Base-by-base conservation (phyloP, 371 early-diverging fungal species). In the Polyrhizophydium stewartii region DNA sequence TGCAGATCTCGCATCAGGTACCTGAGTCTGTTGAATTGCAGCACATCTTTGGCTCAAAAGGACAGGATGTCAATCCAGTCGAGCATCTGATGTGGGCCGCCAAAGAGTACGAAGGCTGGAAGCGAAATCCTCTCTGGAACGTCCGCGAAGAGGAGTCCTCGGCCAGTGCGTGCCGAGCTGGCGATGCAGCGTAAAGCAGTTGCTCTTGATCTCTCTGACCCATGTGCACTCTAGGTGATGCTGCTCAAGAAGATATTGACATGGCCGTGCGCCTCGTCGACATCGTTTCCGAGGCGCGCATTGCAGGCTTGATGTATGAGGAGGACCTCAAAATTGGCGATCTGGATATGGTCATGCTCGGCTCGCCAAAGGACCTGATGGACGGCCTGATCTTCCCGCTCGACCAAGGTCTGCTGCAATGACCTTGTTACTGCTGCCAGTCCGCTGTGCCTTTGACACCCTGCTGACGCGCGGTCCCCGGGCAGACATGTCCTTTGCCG, bases 311-410 rank as follows among this genome's bases (percentile, higher is more conserved):
- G 3, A 16, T 10, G 49, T 47, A 47, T 16, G 49, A 47, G 3
- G 49, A 47, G 3, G 49, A 3, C 49, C 3, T 47, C 28, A 6
- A 7, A 7, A 38, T 37, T 0, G 59, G 55, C 32, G 72, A 67
- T 21, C 35, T 62, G 9, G 71, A 73, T 21, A 68, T 67, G 25
- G 61, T 80, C 24, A 59, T 58, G 21, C 16, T 53, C 7, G 81
- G 74, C 41, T 63, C 63, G 28, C 19, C 57, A 0, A 67, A 69
- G 35, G 63, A 67, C 5, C 51, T 80, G 24, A 51, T 80, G 40
- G 81, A 80, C 56, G 77, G 74, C 1, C 60, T 80, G 25, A 74
- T 80, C 21, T 77, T 77, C 55, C 81, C 81, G 6, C 52, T 76
- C 21, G 66, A 68, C 17, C 77, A 79, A 73, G 76, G 69, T 75